Evolutionary conservation across 768 basidiomycete genomes (phyloP).

Genomic region (Russula brevipes): DNA sequence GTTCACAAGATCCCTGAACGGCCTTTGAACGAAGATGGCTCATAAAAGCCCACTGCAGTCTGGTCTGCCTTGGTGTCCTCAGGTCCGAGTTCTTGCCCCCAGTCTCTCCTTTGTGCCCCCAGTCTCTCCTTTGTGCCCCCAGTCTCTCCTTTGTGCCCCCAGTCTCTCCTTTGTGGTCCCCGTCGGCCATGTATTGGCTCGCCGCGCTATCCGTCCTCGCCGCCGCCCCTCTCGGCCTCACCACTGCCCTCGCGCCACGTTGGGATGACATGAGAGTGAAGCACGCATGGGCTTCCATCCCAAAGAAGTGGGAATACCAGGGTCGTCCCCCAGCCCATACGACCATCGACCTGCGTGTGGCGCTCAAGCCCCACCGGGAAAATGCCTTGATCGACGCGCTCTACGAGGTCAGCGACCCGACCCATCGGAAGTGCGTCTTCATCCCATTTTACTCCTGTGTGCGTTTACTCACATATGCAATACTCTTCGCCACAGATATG

Average conservation of each 20-base stretch:
- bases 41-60: too few relatives aligned
- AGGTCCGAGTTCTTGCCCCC: too few relatives aligned
- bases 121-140: too few relatives aligned
- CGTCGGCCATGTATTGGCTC: constrained; percentile 4
- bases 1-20: too few relatives aligned
- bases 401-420: constrained; percentile 22
- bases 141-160: too few relatives aligned
- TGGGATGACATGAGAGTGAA: constrained; percentile 23
- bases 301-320: constrained; percentile 8
- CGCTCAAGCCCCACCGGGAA: constrained; percentile 21
- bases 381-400: constrained; percentile 16
- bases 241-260: not conserved
- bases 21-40: too few relatives aligned
- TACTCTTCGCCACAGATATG: constrained; percentile 38
- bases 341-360: constrained; percentile 22
- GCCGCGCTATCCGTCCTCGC: constrained; percentile 7
- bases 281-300: constrained; percentile 15
- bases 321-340: constrained; percentile 11
- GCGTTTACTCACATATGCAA: not conserved
- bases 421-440: constrained; percentile 11
- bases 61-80: too few relatives aligned
- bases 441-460: not conserved
- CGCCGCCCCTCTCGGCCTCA: not conserved
- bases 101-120: too few relatives aligned
- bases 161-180: too few relatives aligned